phyloP scores from a whole-genome alignment of 169 alveolate species.

The Cryptosporidium sp. region DNA sequence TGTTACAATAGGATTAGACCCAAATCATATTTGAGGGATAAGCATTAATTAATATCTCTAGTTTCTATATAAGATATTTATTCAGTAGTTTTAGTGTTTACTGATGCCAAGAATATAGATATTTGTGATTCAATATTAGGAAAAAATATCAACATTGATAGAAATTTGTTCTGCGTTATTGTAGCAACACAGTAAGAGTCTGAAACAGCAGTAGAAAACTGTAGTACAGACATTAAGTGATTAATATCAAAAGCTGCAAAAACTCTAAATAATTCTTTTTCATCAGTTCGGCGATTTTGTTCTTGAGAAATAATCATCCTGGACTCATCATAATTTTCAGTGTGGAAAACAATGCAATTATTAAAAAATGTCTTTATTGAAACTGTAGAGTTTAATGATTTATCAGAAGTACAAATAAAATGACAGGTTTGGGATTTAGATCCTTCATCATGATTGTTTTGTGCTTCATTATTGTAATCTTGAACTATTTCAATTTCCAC shows the following conservation, averaged over 20 bases:
- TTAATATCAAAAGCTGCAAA: constrained; percentile 56
- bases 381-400: constrained; percentile 42
- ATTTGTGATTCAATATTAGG: constrained; percentile 61
- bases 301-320: constrained; percentile 20
- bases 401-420: constrained; percentile 55
- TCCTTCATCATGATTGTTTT: constrained; percentile 11
- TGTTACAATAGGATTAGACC: neutral
- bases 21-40: neutral
- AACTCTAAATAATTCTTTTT: constrained; percentile 4
- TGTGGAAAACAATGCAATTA: constrained; percentile 49
- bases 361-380: constrained; percentile 56
- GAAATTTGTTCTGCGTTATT: constrained; percentile 48
- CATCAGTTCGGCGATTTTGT: neutral
- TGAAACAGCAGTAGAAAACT: constrained; percentile 17
- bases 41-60: too few species aligned
- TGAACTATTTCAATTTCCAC: constrained; percentile 47
- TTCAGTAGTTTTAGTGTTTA: constrained; percentile 4
- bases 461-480: neutral
- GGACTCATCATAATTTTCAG: constrained; percentile 10
- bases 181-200: constrained; percentile 63
- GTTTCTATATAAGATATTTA: neutral
- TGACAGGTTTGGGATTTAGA: constrained; percentile 11
- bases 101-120: constrained; percentile 53
- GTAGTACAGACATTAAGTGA: constrained; percentile 57
- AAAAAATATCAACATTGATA: constrained; percentile 53